Percentiles rank a stretch among this genome's conserved stretches.
These are phyloP conservation scores for Ceriops tagal DNA, from an alignment of 345 rosid genomes.

Conservation along the genomic window DNA sequence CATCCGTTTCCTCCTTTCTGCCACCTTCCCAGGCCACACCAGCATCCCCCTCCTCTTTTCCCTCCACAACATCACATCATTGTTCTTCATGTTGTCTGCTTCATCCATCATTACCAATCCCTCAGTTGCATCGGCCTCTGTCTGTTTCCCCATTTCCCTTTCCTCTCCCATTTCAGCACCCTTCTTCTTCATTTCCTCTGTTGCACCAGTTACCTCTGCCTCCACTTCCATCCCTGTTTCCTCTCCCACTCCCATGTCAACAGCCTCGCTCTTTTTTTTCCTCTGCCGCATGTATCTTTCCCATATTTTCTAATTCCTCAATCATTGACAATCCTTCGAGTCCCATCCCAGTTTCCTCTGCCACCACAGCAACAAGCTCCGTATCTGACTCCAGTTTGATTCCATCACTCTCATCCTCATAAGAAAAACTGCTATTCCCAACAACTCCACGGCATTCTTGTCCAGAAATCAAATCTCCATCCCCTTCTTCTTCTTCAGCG, in stretches of 20 bases:
- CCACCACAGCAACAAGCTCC: slow-evolving; percentile 2
- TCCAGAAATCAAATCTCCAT: slow-evolving; percentile 6
- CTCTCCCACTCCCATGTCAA: neutral
- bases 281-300: neutral
- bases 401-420: neutral
- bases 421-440: no score
- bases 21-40: slow-evolving; percentile 17
- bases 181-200: neutral
- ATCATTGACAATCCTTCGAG: neutral
- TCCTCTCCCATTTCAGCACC: neutral
- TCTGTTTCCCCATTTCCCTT: neutral
- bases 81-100: neutral
- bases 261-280: neutral
- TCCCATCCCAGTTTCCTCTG: slow-evolving; percentile 24
- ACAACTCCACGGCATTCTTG: slow-evolving; percentile 6
- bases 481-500: slow-evolving; percentile 3
- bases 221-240: neutral
- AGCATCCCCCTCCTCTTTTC: neutral
- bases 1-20: slow-evolving; percentile 24
- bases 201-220: neutral
- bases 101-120: neutral
- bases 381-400: slow-evolving; percentile 8
- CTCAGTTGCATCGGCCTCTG: neutral
- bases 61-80: neutral
- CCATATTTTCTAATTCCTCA: neutral